Conservation (phyloP, 176 grass and related monocot species). For the Canna indica region DNA sequence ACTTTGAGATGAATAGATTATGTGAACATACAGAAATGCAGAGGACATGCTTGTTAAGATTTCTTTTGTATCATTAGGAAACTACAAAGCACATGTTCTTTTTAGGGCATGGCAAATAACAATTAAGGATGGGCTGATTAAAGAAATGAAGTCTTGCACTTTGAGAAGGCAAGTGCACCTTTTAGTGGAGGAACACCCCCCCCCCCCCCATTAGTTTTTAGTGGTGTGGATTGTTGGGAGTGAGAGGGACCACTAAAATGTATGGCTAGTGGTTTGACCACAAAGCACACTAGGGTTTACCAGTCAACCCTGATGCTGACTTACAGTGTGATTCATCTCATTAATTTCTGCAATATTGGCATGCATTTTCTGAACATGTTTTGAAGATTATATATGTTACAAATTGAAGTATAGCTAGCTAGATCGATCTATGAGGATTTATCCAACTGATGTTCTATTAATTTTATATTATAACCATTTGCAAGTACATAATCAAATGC, state of each 20-base stretch:
- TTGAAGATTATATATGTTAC: no score
- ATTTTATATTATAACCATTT: no score
- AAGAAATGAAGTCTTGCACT: neutral
- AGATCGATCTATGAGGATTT: no score
- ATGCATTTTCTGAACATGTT: neutral
- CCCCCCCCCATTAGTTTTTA: neutral
- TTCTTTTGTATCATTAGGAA: no score
- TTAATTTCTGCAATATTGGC: neutral
- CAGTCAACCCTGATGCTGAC: neutral
- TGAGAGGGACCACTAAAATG: neutral
- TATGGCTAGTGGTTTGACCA: neutral
- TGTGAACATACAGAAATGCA: neutral
- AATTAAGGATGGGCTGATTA: neutral
- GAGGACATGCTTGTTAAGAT: no score
- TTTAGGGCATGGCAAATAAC: no score
- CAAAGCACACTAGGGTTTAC: neutral
- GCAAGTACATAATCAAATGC: no score
- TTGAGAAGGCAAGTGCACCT: neutral
- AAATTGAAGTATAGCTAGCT: no score
- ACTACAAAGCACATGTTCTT: no score
- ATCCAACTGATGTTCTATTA: no score
- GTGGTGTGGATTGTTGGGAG: conserved; percentile 10
- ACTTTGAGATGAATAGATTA: neutral
- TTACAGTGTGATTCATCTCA: neutral
- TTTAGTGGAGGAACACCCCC: neutral